Evolutionary conservation across 1,284 basidiomycete species (phyloP).

Genomic region (Takashimella tepidaria): DNA sequence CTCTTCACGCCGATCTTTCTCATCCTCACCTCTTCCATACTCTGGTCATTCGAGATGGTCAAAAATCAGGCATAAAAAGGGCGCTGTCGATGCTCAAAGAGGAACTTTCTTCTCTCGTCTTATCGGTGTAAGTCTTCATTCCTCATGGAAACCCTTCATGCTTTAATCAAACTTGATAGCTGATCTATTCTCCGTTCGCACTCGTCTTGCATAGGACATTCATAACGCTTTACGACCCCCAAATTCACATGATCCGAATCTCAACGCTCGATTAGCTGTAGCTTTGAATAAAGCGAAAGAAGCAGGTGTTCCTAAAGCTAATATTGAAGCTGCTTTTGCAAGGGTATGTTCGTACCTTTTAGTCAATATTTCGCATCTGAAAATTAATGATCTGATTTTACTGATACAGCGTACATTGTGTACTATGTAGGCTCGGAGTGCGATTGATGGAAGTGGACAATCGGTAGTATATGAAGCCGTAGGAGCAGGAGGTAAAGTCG

Average conservation of each 20-base stretch:
- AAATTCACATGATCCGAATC: conserved; percentile 60
- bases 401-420: background rate
- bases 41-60: conserved; percentile 58
- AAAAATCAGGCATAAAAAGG: conserved; percentile 79
- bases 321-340: conserved; percentile 65
- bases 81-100: conserved; percentile 62
- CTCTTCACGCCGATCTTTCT: conserved; percentile 2
- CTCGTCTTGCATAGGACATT: conserved; percentile 57
- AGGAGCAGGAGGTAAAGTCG: conserved; percentile 59
- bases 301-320: conserved; percentile 68
- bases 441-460: conserved; percentile 38
- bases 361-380: background rate
- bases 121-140: conserved; percentile 53
- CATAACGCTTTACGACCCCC: conserved; percentile 61
- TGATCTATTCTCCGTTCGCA: background rate
- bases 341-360: conserved; percentile 56
- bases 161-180: background rate
- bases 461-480: conserved; percentile 63
- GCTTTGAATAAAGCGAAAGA: conserved; percentile 61
- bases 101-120: conserved; percentile 59
- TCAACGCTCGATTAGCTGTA: conserved; percentile 60
- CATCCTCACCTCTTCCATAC: conserved; percentile 4
- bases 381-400: background rate
- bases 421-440: conserved; percentile 25
- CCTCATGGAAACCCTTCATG: background rate